phyloP scores from a whole-genome alignment of 2,329 filamentous ascomycete species.

The Grosmannia clavigera region DNA sequence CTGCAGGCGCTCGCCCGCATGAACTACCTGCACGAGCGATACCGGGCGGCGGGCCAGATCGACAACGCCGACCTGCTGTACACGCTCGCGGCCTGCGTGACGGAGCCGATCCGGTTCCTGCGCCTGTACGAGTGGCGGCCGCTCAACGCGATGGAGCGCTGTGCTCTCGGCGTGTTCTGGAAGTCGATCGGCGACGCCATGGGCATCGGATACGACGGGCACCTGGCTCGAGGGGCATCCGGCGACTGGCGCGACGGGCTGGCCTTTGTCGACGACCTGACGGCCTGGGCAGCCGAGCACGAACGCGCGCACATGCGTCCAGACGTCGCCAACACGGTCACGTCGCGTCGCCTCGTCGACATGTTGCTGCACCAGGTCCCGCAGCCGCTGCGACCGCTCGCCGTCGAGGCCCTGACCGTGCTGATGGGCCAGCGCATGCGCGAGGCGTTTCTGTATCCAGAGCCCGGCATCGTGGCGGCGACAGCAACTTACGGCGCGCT shows the following conservation, averaged over 20 bases:
- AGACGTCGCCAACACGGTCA: conserved; percentile 31
- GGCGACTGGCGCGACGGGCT: conserved; percentile 35
- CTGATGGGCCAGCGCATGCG: conserved; percentile 54
- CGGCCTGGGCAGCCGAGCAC: conserved; percentile 39
- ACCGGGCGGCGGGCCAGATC: conserved; percentile 22
- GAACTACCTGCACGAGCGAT: conserved; percentile 26
- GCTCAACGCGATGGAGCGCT: conserved; percentile 54
- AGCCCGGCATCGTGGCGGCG: conserved; percentile 25
- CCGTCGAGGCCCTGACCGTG: conserved; percentile 37
- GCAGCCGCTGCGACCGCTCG: conserved; percentile 29
- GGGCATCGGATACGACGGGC: conserved; percentile 41
- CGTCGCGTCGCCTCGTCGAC: conserved; percentile 46
- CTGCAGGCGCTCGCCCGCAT: conserved; percentile 24
- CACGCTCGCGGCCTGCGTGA: conserved; percentile 44
- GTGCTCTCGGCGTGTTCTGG: conserved; percentile 58
- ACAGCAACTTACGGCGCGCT: conserved; percentile 35
- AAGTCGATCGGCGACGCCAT: conserved; percentile 59
- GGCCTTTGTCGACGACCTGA: conserved; percentile 37
- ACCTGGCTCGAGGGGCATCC: conserved; percentile 20
- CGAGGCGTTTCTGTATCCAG: conserved; percentile 44
- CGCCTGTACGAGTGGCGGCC: conserved; percentile 56
- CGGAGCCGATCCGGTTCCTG: conserved; percentile 53
- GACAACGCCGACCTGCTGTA: conserved; percentile 25
- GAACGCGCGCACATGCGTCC: conserved; percentile 48
- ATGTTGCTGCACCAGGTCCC: conserved; percentile 47